Evolutionary conservation across 2,329 filamentous ascomycete species (phyloP).

Genomic region (Talaromyces sp.): DNA sequence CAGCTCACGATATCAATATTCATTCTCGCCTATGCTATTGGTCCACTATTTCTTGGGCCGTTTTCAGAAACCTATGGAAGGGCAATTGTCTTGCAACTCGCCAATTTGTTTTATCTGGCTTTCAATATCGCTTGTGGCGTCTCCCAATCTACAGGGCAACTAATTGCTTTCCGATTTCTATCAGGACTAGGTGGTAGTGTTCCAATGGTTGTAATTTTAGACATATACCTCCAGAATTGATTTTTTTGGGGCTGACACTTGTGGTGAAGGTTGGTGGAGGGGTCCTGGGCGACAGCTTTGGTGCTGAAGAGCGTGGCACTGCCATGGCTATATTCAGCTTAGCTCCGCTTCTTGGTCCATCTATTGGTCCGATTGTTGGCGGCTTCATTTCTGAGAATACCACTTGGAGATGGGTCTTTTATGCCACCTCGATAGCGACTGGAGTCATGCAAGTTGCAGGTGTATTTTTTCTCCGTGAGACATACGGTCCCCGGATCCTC

Average conservation of each 20-base stretch:
- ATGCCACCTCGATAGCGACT: slow-evolving; percentile 62
- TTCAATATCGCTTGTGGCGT: slow-evolving; percentile 62
- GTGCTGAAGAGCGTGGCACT: slow-evolving; percentile 60
- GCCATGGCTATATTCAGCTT: slow-evolving; percentile 63
- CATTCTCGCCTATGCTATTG: slow-evolving; percentile 54
- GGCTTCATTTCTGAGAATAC: slow-evolving; percentile 63
- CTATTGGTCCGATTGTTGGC: slow-evolving; percentile 64
- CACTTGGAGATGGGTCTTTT: slow-evolving; percentile 73
- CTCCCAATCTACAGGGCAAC: slow-evolving; percentile 51
- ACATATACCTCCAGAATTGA: not conserved
- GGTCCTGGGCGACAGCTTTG: slow-evolving; percentile 2
- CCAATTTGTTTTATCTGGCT: slow-evolving; percentile 54
- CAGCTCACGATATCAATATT: slow-evolving; percentile 3
- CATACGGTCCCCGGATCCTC: slow-evolving; percentile 65
- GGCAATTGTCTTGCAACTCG: slow-evolving; percentile 51
- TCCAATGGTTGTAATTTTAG: not conserved
- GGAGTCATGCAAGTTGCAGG: slow-evolving; percentile 61
- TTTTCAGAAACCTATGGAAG: slow-evolving; percentile 57
- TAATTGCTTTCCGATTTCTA: slow-evolving; percentile 59
- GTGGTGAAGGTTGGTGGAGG: slow-evolving; percentile 7
- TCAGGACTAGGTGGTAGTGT: slow-evolving; percentile 10
- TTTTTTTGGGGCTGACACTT: slow-evolving; percentile 22
- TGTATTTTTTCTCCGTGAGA: slow-evolving; percentile 62
- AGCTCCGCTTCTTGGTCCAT: slow-evolving; percentile 63
- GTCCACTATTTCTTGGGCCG: slow-evolving; percentile 51